These are phyloP conservation scores for Ophiostoma tasmaniense DNA, from an alignment of 2,329 filamentous ascomycete genomes.

Conservation along the genomic window DNA sequence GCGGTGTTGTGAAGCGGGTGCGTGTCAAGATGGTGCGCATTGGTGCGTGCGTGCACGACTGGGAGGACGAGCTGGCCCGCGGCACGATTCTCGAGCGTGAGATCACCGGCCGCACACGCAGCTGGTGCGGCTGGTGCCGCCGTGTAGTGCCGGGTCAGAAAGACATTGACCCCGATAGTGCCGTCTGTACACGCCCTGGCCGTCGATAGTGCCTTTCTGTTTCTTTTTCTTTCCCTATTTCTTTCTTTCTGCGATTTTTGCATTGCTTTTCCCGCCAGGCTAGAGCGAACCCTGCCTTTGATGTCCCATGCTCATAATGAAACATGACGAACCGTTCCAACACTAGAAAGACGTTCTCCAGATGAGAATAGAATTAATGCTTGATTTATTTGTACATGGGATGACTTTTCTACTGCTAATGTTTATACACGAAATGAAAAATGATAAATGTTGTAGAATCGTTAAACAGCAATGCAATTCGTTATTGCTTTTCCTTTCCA, in stretches of 20 bases:
- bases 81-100: conserved; percentile 63
- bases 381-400: conserved; percentile 9
- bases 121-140: conserved; percentile 90
- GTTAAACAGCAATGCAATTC: neutral
- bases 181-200: conserved; percentile 6
- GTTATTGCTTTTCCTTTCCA: neutral
- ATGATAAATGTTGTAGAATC: neutral
- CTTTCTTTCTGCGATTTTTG: neutral
- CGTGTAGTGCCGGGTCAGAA: conserved; percentile 57
- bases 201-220: neutral
- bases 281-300: neutral
- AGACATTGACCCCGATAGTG: conserved; percentile 30
- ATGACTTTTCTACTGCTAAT: conserved; percentile 3
- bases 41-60: conserved; percentile 78
- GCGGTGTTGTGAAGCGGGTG: conserved; percentile 80
- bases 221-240: neutral
- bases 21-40: conserved; percentile 73
- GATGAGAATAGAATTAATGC: neutral
- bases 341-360: neutral
- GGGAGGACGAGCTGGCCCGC: conserved; percentile 64
- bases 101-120: conserved; percentile 56
- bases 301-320: neutral
- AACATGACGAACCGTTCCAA: neutral
- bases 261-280: neutral
- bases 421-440: neutral